Evolutionary conservation across 2,329 filamentous ascomycete genomes (phyloP).

Genomic region (Pseudopyricularia javanii): DNA sequence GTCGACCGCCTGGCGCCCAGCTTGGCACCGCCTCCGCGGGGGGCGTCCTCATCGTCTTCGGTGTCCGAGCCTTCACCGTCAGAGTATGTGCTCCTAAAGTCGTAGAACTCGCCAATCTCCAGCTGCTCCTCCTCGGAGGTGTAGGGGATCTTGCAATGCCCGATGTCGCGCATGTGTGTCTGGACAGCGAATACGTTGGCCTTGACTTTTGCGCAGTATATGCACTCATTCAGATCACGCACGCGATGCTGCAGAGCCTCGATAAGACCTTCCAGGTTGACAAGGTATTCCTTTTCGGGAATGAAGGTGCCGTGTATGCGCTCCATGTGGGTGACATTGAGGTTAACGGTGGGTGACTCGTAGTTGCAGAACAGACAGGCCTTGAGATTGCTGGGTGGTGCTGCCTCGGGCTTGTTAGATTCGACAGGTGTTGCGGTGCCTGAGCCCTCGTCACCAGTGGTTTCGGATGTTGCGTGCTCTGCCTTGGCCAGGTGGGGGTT

Average conservation of each 20-base stretch:
- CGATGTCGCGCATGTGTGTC: conserved; percentile 94
- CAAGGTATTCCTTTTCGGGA: conserved; percentile 74
- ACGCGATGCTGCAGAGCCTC: conserved; percentile 70
- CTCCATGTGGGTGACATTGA: conserved; percentile 82
- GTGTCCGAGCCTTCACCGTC: conserved; percentile 49
- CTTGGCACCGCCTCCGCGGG: conserved; percentile 47
- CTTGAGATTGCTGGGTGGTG: conserved; percentile 22
- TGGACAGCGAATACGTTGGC: conserved; percentile 70
- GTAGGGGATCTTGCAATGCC: conserved; percentile 95
- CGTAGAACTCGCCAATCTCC: conserved; percentile 92
- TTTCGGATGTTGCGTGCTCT: conserved; percentile 28
- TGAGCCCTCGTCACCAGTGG: conserved; percentile 26
- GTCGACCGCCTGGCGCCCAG: conserved; percentile 48
- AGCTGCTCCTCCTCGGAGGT: conserved; percentile 80
- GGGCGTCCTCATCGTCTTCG: conserved; percentile 43
- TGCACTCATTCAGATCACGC: conserved; percentile 66
- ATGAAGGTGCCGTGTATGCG: conserved; percentile 92
- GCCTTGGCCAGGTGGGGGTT: conserved; percentile 37
- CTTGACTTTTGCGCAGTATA: conserved; percentile 78
- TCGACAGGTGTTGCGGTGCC: conserved; percentile 25
- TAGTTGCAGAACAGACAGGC: conserved; percentile 89
- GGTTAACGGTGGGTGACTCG: conserved; percentile 58
- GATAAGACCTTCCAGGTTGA: conserved; percentile 71
- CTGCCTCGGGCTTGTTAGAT: not conserved
- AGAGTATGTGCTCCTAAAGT: conserved; percentile 91